Percentiles rank a stretch among this genome's conserved stretches.
Evolutionary conservation across 345 rosid genomes (phyloP).

Genomic region (Geranium brycei): DNA sequence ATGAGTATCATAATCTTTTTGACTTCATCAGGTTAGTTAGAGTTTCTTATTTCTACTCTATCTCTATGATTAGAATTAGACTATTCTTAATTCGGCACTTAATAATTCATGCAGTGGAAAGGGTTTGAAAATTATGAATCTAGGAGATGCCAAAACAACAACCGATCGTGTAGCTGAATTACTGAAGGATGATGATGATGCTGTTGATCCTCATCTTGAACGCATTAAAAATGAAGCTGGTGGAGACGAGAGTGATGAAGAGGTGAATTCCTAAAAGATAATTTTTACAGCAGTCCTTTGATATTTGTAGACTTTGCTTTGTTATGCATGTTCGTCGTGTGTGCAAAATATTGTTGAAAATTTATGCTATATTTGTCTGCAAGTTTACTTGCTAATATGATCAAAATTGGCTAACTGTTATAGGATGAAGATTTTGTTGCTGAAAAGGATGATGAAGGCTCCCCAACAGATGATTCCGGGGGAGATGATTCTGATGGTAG

Average conservation of each 20-base stretch:
- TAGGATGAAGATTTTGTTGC: slow-evolving; percentile 91
- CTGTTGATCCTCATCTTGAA: slow-evolving; percentile 87
- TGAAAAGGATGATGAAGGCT: slow-evolving; percentile 82
- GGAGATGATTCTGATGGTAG: slow-evolving; percentile 62
- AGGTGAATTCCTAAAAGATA: slow-evolving; percentile 21
- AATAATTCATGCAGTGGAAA: slow-evolving; percentile 36
- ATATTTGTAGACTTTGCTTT: too few relatives aligned
- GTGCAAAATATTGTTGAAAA: background rate
- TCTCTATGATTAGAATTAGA: background rate
- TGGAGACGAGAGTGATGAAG: slow-evolving; percentile 91
- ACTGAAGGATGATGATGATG: slow-evolving; percentile 66
- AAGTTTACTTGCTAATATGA: background rate
- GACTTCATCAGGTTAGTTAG: slow-evolving; percentile 61
- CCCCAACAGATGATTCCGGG: slow-evolving; percentile 94
- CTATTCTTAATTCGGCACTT: slow-evolving; percentile 4
- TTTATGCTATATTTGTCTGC: background rate
- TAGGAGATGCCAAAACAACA: slow-evolving; percentile 43
- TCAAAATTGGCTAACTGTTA: slow-evolving; percentile 10
- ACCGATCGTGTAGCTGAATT: slow-evolving; percentile 74
- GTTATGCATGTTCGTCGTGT: too few relatives aligned
- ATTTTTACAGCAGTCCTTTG: background rate
- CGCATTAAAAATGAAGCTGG: slow-evolving; percentile 80
- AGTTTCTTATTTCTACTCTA: background rate
- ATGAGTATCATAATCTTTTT: slow-evolving; percentile 82
- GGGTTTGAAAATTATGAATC: slow-evolving; percentile 86